Evolutionary conservation across 768 basidiomycete species (phyloP).

Genomic region (Termitomyces eurrhizus): DNA sequence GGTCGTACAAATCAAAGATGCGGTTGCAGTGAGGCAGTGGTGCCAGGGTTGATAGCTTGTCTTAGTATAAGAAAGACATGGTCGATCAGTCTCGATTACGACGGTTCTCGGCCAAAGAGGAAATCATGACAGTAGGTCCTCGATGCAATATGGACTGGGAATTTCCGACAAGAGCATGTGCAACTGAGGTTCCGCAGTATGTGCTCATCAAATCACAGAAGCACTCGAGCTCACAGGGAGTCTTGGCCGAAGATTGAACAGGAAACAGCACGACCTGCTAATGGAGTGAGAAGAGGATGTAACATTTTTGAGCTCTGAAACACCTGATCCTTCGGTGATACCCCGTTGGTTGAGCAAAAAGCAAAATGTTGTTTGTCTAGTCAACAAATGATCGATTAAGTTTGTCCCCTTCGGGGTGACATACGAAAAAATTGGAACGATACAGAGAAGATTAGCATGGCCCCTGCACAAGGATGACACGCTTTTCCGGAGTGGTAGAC

Average conservation of each 20-base stretch:
- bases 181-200: neutral
- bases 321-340: neutral
- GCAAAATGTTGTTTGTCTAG: conserved; percentile 12
- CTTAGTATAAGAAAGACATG: neutral
- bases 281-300: neutral
- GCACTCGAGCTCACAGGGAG: neutral
- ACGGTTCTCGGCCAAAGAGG: neutral
- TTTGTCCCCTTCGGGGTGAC: conserved; percentile 86
- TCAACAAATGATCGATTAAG: too few species aligned
- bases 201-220: too few species aligned
- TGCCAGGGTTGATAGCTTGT: too few species aligned
- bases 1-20: neutral
- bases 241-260: neutral
- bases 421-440: conserved; percentile 99
- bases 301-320: too few species aligned
- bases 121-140: neutral
- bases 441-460: conserved; percentile 99
- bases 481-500: conserved; percentile 91
- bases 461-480: conserved; percentile 99
- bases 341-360: conserved; percentile 22
- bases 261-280: neutral
- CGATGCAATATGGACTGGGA: neutral
- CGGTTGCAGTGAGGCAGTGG: neutral
- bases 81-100: neutral
- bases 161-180: neutral